These are phyloP conservation scores for Polysphondylium violaceum DNA, from an alignment of 78 protist genomes.

Conservation along the genomic window DNA sequence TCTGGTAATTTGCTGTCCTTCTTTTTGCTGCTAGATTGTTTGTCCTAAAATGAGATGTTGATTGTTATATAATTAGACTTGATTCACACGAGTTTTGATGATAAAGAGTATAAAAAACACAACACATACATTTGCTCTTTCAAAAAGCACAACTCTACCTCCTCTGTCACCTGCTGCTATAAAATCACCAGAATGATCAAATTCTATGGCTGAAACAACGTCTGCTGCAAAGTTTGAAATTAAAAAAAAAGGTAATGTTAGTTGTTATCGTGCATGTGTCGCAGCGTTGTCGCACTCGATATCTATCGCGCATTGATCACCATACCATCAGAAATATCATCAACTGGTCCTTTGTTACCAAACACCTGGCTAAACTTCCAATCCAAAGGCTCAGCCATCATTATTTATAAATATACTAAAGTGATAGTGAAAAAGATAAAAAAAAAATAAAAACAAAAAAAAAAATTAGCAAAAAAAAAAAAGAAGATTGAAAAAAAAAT, in stretches of 20 bases:
- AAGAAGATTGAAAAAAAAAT: no score
- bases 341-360: conserved; percentile 71
- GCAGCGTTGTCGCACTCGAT: neutral
- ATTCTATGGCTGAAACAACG: conserved; percentile 95
- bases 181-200: conserved; percentile 93
- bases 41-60: conserved; percentile 5
- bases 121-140: conserved; percentile 39
- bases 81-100: neutral
- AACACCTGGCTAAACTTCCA: conserved; percentile 86
- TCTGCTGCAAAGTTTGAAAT: conserved; percentile 85
- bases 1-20: conserved; percentile 81
- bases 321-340: conserved; percentile 79
- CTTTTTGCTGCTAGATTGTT: conserved; percentile 51
- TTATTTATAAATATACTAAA: neutral
- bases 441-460: neutral
- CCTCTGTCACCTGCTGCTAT: conserved; percentile 99
- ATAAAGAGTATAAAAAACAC: neutral
- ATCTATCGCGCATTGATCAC: neutral
- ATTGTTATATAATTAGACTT: neutral
- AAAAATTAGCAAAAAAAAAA: no score
- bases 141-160: conserved; percentile 94
- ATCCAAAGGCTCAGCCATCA: conserved; percentile 68
- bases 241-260: neutral
- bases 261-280: neutral
- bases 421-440: neutral